Conservation (phyloP, 805 yeast genomes). For the Kluyveromyces wickerhamii region DNA sequence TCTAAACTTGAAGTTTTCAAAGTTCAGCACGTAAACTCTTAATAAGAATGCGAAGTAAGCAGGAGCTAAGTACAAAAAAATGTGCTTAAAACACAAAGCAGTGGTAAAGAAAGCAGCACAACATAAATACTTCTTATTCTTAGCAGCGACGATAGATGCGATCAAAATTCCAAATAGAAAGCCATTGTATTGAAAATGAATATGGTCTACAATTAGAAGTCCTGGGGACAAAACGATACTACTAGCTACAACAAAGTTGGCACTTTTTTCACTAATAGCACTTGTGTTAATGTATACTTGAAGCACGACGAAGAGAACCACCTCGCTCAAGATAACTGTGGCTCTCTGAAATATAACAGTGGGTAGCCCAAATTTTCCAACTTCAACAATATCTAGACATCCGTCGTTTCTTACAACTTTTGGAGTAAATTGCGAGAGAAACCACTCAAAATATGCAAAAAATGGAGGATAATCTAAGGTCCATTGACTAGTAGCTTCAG, state of each 20-base stretch:
- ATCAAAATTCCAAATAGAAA: slow-evolving; percentile 81
- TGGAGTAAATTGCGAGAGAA: slow-evolving; percentile 66
- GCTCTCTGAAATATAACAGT: slow-evolving; percentile 75
- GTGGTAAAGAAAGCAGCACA: slow-evolving; percentile 67
- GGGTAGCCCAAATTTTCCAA: slow-evolving; percentile 66
- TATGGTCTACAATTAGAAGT: slow-evolving; percentile 81
- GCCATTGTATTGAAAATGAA: slow-evolving; percentile 96
- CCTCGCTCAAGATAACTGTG: slow-evolving; percentile 74
- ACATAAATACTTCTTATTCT: slow-evolving; percentile 44
- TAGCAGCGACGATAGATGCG: slow-evolving; percentile 64
- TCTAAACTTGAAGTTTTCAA: slow-evolving; percentile 26
- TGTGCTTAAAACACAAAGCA: slow-evolving; percentile 88
- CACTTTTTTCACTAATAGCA: slow-evolving; percentile 30
- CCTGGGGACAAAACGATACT: slow-evolving; percentile 87
- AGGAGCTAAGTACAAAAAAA: slow-evolving; percentile 87
- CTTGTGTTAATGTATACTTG: slow-evolving; percentile 60
- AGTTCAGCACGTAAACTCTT: slow-evolving; percentile 58
- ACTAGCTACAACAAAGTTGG: slow-evolving; percentile 66
- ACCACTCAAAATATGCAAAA: slow-evolving; percentile 92
- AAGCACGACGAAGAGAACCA: slow-evolving; percentile 57
- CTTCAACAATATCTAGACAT: slow-evolving; percentile 57
- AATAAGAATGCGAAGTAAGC: slow-evolving; percentile 78
- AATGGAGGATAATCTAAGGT: slow-evolving; percentile 97
- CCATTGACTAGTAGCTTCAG: slow-evolving; percentile 76
- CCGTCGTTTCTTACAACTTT: slow-evolving; percentile 58